phyloP scores from a whole-genome alignment of 2,329 filamentous ascomycete species.

The Parastagonospora avenae region DNA sequence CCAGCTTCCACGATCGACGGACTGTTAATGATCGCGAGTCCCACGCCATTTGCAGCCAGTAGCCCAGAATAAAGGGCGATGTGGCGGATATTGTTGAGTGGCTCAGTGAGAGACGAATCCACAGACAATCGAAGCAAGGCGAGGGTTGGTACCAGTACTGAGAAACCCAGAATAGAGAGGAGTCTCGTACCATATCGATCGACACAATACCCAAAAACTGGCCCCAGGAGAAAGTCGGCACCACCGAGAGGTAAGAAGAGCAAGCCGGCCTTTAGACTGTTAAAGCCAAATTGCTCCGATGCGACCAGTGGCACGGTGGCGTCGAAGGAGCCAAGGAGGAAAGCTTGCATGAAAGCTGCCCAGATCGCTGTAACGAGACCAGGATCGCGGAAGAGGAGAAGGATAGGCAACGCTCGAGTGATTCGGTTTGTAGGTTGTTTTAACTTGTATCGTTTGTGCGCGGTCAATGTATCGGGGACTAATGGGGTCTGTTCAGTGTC shows the following conservation, averaged over 20 bases:
- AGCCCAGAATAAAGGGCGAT: slow-evolving; percentile 55
- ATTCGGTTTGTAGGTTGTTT: slow-evolving; percentile 47
- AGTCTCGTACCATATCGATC: slow-evolving; percentile 54
- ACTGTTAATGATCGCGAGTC: slow-evolving; percentile 60
- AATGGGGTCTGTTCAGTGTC: slow-evolving; percentile 33
- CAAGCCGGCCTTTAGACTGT: slow-evolving; percentile 51
- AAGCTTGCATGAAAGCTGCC: slow-evolving; percentile 37
- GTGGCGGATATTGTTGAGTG: slow-evolving; percentile 32
- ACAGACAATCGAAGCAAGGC: slow-evolving; percentile 50
- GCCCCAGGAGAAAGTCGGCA: slow-evolving; percentile 53
- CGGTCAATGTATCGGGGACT: slow-evolving; percentile 23
- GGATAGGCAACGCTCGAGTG: slow-evolving; percentile 53
- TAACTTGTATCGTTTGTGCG: slow-evolving; percentile 49
- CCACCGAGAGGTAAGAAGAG: slow-evolving; percentile 54
- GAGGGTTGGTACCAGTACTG: slow-evolving; percentile 50
- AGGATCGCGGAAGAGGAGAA: slow-evolving; percentile 49
- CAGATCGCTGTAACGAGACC: slow-evolving; percentile 39
- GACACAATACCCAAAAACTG: slow-evolving; percentile 54
- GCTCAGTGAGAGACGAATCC: slow-evolving; percentile 16
- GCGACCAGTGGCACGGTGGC: slow-evolving; percentile 55
- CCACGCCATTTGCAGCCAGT: slow-evolving; percentile 56
- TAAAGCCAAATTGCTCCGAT: slow-evolving; percentile 51
- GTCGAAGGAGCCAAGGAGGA: slow-evolving; percentile 54
- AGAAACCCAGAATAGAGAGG: slow-evolving; percentile 50
- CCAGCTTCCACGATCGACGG: slow-evolving; percentile 64